Percentiles rank a stretch among this genome's conserved stretches.
phyloP scores from a whole-genome alignment of 1,284 basidiomycete species.

The Cerioporus squamosus region DNA sequence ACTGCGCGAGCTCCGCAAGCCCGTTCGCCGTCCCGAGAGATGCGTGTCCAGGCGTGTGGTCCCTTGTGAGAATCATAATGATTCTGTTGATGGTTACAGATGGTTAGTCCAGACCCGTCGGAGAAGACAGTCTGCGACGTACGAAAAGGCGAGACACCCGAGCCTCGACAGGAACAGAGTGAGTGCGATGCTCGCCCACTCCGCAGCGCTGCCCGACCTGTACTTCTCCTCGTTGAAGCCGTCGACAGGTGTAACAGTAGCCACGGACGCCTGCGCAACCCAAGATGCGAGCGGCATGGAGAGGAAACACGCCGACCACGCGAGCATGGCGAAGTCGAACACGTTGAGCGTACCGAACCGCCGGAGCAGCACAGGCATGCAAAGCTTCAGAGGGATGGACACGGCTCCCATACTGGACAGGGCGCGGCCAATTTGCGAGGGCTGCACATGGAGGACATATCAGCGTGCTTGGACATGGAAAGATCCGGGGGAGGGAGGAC shows the following conservation, averaged over 20 bases:
- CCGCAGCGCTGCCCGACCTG: slow-evolving; percentile 23
- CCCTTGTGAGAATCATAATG: slow-evolving; percentile 64
- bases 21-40: slow-evolving; percentile 68
- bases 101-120: neutral
- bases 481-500: slow-evolving; percentile 23
- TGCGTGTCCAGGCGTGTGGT: slow-evolving; percentile 52
- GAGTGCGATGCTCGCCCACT: slow-evolving; percentile 39
- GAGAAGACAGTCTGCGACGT: slow-evolving; percentile 14
- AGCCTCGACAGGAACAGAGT: slow-evolving; percentile 39
- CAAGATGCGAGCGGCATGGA: slow-evolving; percentile 38
- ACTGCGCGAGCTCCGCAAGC: slow-evolving; percentile 63
- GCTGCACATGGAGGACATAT: neutral
- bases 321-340: slow-evolving; percentile 38
- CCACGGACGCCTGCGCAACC: slow-evolving; percentile 26
- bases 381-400: slow-evolving; percentile 42
- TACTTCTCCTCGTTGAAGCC: neutral
- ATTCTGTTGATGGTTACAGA: slow-evolving; percentile 39
- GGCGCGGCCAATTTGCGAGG: slow-evolving; percentile 60
- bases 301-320: slow-evolving; percentile 42
- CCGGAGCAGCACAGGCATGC: slow-evolving; percentile 39
- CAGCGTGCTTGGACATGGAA: neutral
- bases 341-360: slow-evolving; percentile 36
- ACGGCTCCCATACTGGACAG: slow-evolving; percentile 47
- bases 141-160: slow-evolving; percentile 44
- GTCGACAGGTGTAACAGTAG: neutral